Conservation (phyloP, 371 early-diverging fungal species). For the Rhizopus sp. region DNA sequence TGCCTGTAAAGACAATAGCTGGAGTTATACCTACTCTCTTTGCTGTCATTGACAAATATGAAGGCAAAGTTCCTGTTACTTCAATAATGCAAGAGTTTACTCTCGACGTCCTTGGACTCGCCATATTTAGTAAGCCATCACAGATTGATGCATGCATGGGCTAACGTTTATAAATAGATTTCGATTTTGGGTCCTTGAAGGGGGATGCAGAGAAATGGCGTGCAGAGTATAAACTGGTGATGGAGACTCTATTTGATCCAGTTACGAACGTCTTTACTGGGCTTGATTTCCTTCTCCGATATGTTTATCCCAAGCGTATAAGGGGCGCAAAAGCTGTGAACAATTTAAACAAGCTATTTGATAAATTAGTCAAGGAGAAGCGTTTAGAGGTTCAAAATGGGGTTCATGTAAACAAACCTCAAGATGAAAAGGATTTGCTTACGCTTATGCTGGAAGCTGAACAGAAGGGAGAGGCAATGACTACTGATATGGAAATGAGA, state of each 20-base stretch:
- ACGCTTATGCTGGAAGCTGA: conserved; percentile 22
- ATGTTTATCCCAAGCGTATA: conserved; percentile 27
- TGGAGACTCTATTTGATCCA: conserved; percentile 18
- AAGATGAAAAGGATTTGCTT: conserved; percentile 23
- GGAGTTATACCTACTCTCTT: conserved; percentile 18
- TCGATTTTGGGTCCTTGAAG: conserved; percentile 31
- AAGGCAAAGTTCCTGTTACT: conserved; percentile 5
- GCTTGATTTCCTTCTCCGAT: conserved; percentile 13
- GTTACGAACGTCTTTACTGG: conserved; percentile 12
- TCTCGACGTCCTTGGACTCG: conserved; percentile 30
- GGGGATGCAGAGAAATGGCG: conserved; percentile 33
- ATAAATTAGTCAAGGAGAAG: conserved; percentile 13
- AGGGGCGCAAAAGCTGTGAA: conserved; percentile 5
- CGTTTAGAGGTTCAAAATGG: conserved; percentile 3
- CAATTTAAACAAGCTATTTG: conserved; percentile 16
- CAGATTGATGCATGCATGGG: neutral
- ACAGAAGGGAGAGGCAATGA: conserved; percentile 5
- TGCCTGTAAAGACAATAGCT: conserved; percentile 24
- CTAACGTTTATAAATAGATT: conserved; percentile 13
- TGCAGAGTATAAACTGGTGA: conserved; percentile 20
- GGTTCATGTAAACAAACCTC: conserved; percentile 7
- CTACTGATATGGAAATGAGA: conserved; percentile 14
- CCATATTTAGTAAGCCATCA: conserved; percentile 25
- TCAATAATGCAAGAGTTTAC: conserved; percentile 22
- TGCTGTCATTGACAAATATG: conserved; percentile 16